Conservation (phyloP, 1,284 basidiomycete genomes). For the Ustilago crameri region DNA sequence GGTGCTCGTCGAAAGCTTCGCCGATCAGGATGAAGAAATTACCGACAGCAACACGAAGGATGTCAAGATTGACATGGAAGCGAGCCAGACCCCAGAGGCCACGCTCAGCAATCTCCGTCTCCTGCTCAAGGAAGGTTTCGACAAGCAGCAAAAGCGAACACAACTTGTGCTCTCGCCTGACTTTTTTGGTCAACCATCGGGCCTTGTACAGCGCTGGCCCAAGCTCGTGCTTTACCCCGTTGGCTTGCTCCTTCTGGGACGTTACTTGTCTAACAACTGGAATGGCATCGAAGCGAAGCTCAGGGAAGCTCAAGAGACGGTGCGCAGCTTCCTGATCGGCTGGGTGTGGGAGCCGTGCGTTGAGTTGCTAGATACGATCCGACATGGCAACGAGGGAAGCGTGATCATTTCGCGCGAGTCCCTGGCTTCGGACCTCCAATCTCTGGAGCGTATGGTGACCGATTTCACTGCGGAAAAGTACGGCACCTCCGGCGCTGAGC, state of each 20-base stretch:
- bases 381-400: slow-evolving; percentile 77
- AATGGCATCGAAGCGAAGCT: slow-evolving; percentile 69
- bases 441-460: slow-evolving; percentile 90
- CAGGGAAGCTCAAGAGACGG: slow-evolving; percentile 77
- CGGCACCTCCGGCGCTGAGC: slow-evolving; percentile 72
- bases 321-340: slow-evolving; percentile 79
- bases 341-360: slow-evolving; percentile 90
- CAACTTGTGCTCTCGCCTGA: slow-evolving; percentile 30
- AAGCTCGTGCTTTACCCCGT: slow-evolving; percentile 57
- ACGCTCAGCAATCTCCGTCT: slow-evolving; percentile 36
- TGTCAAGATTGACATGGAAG: slow-evolving; percentile 38
- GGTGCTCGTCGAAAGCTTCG: slow-evolving; percentile 30
- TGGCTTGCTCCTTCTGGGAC: slow-evolving; percentile 30
- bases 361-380: slow-evolving; percentile 83
- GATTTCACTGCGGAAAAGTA: slow-evolving; percentile 84
- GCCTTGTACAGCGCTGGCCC: slow-evolving; percentile 57
- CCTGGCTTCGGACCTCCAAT: slow-evolving; percentile 83
- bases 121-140: slow-evolving; percentile 39
- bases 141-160: slow-evolving; percentile 27
- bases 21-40: neutral
- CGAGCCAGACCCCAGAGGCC: slow-evolving; percentile 20
- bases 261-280: slow-evolving; percentile 54
- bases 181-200: slow-evolving; percentile 45
- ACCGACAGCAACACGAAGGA: neutral
- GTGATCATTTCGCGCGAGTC: slow-evolving; percentile 79